A percentile compares a stretch with the other conserved stretches of the same genome.
Evolutionary conservation across 257 asterid species (phyloP).

Genomic region (Solanum chaucha): DNA sequence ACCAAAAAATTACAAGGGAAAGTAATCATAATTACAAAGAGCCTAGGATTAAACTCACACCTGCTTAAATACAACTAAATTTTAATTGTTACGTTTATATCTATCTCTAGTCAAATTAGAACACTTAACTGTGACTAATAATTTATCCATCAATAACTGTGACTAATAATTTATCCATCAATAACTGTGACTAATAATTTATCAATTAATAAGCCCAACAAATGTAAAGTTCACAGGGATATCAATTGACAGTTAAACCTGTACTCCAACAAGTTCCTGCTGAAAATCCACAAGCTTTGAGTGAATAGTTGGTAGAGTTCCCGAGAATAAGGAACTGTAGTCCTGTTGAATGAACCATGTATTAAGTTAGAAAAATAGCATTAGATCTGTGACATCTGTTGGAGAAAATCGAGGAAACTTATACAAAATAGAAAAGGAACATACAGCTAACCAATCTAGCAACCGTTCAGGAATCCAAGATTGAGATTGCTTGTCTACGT

Average conservation of each 20-base stretch:
- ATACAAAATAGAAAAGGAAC: constrained; percentile 11
- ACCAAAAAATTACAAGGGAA: not conserved
- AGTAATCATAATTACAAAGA: not conserved
- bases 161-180: not conserved
- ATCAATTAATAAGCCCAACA: not conserved
- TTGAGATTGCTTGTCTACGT: constrained; percentile 75
- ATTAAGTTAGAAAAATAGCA: not conserved
- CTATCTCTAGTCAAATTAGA: not conserved
- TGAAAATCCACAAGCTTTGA: constrained; percentile 73
- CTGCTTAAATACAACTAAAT: not conserved
- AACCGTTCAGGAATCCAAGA: constrained; percentile 85
- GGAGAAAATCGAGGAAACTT: not conserved
- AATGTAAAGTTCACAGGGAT: not conserved
- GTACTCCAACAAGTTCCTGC: constrained; percentile 45
- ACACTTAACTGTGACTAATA: not conserved
- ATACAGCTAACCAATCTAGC: constrained; percentile 87
- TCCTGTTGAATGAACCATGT: constrained; percentile 40
- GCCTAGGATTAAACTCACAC: not conserved
- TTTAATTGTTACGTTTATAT: not conserved
- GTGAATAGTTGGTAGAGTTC: constrained; percentile 62
- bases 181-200: not conserved
- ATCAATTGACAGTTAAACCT: constrained; percentile 28
- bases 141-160: not conserved
- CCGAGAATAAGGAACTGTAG: constrained; percentile 64
- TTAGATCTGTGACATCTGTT: not conserved